Base-by-base conservation (phyloP, 805 yeast species). In the Peterozyma toletana region DNA sequence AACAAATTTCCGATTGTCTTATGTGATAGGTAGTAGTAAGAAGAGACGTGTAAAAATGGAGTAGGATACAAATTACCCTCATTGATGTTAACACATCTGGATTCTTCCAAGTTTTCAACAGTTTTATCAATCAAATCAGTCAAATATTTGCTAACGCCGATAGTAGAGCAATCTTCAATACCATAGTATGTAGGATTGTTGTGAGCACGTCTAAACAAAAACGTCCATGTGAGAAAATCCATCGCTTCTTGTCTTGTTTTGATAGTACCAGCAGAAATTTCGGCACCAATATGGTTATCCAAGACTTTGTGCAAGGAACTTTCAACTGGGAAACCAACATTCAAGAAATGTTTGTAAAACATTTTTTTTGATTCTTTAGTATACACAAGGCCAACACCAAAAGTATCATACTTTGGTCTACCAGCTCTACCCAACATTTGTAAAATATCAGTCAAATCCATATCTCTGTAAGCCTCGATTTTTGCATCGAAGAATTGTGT, bases 21-120 rank as follows among this genome's bases (percentile, higher is more conserved):
- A 62, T 93, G 98, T 1, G 96, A 88, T 54, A 93, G 71, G 66
- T 93, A 93, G 63, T 93, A 93, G 64, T 85, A 93, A 2, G 97
- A 88, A 1, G 96, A 76, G 35, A 93, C 86, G 49, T 80, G 77
- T 63, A 93, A 71, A 58, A 80, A 89, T 15, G 95, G 87, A 0
- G 98, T 89, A 7, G 96, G 74, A 29, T 60, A 57, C 31, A 80
- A 54, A 21, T 67, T 62, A 41, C 68, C 71, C 39, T 73, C 73
- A 34, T 70, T 71, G 1, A 78, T 77, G 3, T 62, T 53, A 9
- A 89, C 74, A 71, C 97, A 90, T 50, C 74, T 75, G 0, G 96
- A 86, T 44, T 79, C 83, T 29, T 66, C 68, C 49, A 93, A 72
- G 50, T 81, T 83, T 1, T 71, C 74, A 40, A 90, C 71, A 1